A percentile compares a stretch with the other conserved stretches of the same genome.
These are phyloP conservation scores for Kregervanrija fluxuum DNA, from an alignment of 805 yeast genomes.

Conservation along the genomic window DNA sequence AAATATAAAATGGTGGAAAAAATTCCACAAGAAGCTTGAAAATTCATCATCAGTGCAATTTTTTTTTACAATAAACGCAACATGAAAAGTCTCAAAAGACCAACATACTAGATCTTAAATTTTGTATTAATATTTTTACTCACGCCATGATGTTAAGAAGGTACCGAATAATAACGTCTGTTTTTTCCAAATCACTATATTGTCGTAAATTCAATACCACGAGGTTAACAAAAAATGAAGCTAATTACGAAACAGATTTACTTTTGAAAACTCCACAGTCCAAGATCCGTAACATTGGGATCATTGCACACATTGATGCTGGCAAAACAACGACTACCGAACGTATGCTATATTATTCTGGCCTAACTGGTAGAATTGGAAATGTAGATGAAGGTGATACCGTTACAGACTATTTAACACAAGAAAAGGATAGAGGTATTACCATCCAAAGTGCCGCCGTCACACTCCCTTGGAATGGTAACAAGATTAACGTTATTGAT, in stretches of 20 bases:
- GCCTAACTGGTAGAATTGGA: constrained; percentile 73
- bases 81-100: too few relatives aligned
- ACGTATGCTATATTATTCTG: constrained; percentile 85
- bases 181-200: too few relatives aligned
- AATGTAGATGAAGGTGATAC: constrained; percentile 97
- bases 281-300: constrained; percentile 81
- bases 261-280: constrained; percentile 17
- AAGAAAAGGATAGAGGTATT: constrained; percentile 88
- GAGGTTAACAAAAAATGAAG: too few relatives aligned
- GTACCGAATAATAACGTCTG: too few relatives aligned
- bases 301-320: constrained; percentile 98
- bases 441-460: constrained; percentile 97
- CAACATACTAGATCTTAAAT: too few relatives aligned
- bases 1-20: background rate
- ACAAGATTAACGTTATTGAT: constrained; percentile 80
- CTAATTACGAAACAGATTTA: constrained; percentile 13
- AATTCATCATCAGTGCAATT: too few relatives aligned
- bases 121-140: too few relatives aligned
- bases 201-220: too few relatives aligned
- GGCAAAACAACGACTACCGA: constrained; percentile 98
- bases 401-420: constrained; percentile 84
- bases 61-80: too few relatives aligned
- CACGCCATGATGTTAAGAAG: background rate
- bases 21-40: background rate
- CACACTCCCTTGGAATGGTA: constrained; percentile 70